These are phyloP conservation scores for Alloteropsis angusta DNA, from an alignment of 202 grass and related monocot species.

Conservation along the genomic window DNA sequence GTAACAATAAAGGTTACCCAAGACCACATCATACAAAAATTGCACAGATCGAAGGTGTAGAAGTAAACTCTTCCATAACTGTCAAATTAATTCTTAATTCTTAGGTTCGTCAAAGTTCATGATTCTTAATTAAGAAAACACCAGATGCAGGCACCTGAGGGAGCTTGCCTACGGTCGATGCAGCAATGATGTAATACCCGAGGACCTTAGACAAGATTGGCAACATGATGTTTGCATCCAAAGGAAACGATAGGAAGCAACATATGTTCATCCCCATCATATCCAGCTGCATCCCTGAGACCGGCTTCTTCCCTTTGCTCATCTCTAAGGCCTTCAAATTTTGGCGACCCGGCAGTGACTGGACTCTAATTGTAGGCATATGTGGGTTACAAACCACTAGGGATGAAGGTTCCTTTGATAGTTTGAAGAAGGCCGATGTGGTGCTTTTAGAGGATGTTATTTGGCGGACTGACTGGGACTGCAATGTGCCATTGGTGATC, in stretches of 20 bases:
- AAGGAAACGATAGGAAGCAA: conserved; percentile 29
- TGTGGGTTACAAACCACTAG: background rate
- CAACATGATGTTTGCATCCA: conserved; percentile 32
- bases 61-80: background rate
- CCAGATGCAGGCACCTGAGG: conserved; percentile 59
- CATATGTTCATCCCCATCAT: conserved; percentile 36
- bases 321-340: background rate
- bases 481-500: background rate
- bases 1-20: background rate
- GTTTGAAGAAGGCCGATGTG: background rate
- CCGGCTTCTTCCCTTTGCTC: background rate
- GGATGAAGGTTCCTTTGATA: background rate
- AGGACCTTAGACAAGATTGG: conserved; percentile 64
- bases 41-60: background rate
- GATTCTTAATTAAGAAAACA: background rate
- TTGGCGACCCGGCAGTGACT: background rate
- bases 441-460: background rate
- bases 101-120: background rate
- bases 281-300: conserved; percentile 33
- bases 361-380: background rate
- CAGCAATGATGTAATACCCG: conserved; percentile 62
- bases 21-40: background rate
- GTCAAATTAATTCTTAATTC: background rate
- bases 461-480: background rate
- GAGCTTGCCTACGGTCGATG: conserved; percentile 66